Conservation (phyloP, 768 basidiomycete species). For the Galerina sulciceps region DNA sequence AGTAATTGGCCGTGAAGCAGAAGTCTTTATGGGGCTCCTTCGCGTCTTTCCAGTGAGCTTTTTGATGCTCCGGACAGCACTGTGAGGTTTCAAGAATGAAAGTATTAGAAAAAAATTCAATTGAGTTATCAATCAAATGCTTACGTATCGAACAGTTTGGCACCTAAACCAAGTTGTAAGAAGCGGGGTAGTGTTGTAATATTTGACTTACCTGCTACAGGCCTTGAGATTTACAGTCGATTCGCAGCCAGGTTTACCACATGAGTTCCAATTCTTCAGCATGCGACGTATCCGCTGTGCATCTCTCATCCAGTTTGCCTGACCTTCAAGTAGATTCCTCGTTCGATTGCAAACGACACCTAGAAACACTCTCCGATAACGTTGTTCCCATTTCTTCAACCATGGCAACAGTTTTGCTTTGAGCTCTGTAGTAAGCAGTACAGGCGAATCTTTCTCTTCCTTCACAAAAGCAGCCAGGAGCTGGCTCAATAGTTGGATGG, state of each 20-base stretch:
- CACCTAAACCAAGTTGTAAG: slow-evolving; percentile 10
- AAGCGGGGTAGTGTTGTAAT: background rate
- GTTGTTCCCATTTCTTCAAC: slow-evolving; percentile 22
- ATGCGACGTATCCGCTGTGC: slow-evolving; percentile 17
- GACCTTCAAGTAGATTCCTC: slow-evolving; percentile 14
- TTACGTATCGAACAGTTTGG: slow-evolving; percentile 25
- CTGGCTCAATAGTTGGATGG: slow-evolving; percentile 23
- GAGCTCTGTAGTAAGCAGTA: slow-evolving; percentile 9
- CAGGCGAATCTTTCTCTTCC: slow-evolving; percentile 17
- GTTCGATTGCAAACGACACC: slow-evolving; percentile 19
- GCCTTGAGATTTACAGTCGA: slow-evolving; percentile 19
- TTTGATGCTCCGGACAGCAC: slow-evolving; percentile 32
- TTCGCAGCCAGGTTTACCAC: slow-evolving; percentile 18
- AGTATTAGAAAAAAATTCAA: background rate
- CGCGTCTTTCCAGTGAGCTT: slow-evolving; percentile 22
- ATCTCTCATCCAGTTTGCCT: slow-evolving; percentile 13
- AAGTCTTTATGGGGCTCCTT: slow-evolving; percentile 22
- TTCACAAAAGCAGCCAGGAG: slow-evolving; percentile 22
- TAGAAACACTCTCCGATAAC: slow-evolving; percentile 16
- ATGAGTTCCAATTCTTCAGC: slow-evolving; percentile 22
- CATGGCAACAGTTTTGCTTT: slow-evolving; percentile 16
- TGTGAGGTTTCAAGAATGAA: background rate
- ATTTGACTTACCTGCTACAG: slow-evolving; percentile 14
- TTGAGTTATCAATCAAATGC: background rate
- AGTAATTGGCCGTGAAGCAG: slow-evolving; percentile 22